These are phyloP conservation scores for Rhodamnia rubescens DNA, from an alignment of 345 rosid species.

Conservation along the genomic window DNA sequence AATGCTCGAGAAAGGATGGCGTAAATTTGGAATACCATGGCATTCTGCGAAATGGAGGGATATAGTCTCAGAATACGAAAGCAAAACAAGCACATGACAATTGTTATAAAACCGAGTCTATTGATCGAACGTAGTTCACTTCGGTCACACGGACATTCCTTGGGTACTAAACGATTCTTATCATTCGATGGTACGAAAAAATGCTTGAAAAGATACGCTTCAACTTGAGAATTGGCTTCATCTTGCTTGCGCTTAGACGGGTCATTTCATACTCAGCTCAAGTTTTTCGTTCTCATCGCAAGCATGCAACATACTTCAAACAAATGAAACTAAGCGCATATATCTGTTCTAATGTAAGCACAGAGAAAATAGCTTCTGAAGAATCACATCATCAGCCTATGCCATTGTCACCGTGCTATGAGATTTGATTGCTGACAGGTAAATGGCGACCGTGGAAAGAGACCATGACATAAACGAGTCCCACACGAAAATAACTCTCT, in stretches of 20 bases:
- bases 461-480: not conserved
- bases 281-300: not conserved
- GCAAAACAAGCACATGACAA: not conserved
- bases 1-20: conserved; percentile 75
- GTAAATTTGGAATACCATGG: conserved; percentile 80
- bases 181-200: not conserved
- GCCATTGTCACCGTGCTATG: not conserved
- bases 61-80: not conserved
- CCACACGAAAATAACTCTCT: not conserved
- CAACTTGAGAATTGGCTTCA: not conserved
- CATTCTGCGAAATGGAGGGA: not conserved
- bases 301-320: not conserved
- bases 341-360: not conserved
- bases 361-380: not conserved
- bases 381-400: not conserved
- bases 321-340: too few species aligned
- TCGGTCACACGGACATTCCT: not conserved
- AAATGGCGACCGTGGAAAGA: not conserved
- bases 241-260: not conserved
- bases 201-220: not conserved
- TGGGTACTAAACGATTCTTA: not conserved
- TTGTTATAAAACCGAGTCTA: not conserved
- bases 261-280: not conserved
- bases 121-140: not conserved
- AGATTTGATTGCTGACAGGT: not conserved